Conservation (phyloP, 305 asterid genomes). For the Fraxinus paxiana region DNA sequence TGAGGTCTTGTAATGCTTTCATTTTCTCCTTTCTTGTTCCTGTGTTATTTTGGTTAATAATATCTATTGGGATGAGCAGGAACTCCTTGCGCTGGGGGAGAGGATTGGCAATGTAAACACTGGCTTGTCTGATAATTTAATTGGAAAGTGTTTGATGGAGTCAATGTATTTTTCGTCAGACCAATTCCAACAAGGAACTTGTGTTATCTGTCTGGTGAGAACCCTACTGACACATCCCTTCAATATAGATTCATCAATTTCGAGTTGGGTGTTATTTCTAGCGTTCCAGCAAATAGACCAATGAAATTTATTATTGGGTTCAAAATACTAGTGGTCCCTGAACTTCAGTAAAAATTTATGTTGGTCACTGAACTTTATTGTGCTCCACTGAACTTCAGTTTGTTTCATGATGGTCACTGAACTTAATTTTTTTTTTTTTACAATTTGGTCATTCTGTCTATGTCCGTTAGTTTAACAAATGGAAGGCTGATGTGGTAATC, state of each 20-base stretch:
- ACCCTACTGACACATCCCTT: neutral
- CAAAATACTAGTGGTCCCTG: neutral
- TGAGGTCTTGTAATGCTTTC: slow-evolving; percentile 46
- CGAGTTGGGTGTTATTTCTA: neutral
- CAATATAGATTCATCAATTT: neutral
- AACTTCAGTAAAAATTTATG: neutral
- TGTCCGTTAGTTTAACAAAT: neutral
- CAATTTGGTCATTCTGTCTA: neutral
- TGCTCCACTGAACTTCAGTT: neutral
- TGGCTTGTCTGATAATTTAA: slow-evolving; percentile 62
- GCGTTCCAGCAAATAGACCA: neutral
- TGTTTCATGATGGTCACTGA: neutral
- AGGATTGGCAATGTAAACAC: slow-evolving; percentile 81
- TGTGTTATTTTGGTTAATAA: neutral
- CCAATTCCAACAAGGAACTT: slow-evolving; percentile 45
- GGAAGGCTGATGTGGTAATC: neutral
- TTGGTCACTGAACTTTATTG: neutral
- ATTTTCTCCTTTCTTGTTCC: neutral
- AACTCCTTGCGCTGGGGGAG: slow-evolving; percentile 85
- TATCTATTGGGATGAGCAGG: slow-evolving; percentile 39
- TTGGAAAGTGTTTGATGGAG: slow-evolving; percentile 52
- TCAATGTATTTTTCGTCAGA: slow-evolving; percentile 53
- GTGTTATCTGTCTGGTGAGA: slow-evolving; percentile 78
- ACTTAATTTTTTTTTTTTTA: neutral
- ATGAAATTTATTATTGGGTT: neutral